A percentile compares a stretch with the other conserved stretches of the same genome.
These are phyloP conservation scores for Yamadazyma aaseri DNA, from an alignment of 1,139 yeast genomes.

Conservation along the genomic window DNA sequence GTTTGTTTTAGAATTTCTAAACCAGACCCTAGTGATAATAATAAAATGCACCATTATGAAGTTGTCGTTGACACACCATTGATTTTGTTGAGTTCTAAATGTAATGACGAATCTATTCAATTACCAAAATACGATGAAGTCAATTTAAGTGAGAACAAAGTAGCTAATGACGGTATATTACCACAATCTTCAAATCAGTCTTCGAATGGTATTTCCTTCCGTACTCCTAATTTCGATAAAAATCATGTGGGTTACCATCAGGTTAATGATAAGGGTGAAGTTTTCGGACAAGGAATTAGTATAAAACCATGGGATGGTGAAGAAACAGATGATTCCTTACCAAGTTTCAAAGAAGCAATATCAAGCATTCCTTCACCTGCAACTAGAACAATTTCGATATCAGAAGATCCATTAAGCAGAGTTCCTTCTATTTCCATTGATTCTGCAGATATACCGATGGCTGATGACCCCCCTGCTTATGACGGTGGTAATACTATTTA, in stretches of 20 bases:
- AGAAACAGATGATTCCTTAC: conserved; percentile 35
- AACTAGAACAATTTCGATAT: conserved; percentile 32
- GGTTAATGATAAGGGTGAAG: conserved; percentile 11
- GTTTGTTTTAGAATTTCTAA: conserved; percentile 77
- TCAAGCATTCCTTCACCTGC: conserved; percentile 32
- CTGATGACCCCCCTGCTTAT: conserved; percentile 25
- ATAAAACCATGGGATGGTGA: conserved; percentile 27
- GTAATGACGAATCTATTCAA: conserved; percentile 65
- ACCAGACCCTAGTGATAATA: conserved; percentile 53
- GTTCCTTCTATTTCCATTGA: conserved; percentile 31
- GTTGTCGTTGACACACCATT: conserved; percentile 89
- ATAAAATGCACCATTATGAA: conserved; percentile 77
- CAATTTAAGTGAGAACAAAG: conserved; percentile 13
- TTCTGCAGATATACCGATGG: conserved; percentile 24
- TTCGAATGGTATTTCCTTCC: conserved; percentile 21
- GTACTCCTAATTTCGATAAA: conserved; percentile 35
- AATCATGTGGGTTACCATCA: conserved; percentile 3
- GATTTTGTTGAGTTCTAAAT: conserved; percentile 65
- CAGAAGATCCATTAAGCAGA: conserved; percentile 36
- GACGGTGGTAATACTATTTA: conserved; percentile 13
- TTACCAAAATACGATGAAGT: conserved; percentile 65
- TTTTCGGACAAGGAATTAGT: conserved; percentile 34
- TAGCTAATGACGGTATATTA: conserved; percentile 1
- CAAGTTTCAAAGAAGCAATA: conserved; percentile 60
- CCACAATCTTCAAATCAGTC: background rate